phyloP scores from a whole-genome alignment of 2,329 filamentous ascomycete species.

The Botrytis porri region DNA sequence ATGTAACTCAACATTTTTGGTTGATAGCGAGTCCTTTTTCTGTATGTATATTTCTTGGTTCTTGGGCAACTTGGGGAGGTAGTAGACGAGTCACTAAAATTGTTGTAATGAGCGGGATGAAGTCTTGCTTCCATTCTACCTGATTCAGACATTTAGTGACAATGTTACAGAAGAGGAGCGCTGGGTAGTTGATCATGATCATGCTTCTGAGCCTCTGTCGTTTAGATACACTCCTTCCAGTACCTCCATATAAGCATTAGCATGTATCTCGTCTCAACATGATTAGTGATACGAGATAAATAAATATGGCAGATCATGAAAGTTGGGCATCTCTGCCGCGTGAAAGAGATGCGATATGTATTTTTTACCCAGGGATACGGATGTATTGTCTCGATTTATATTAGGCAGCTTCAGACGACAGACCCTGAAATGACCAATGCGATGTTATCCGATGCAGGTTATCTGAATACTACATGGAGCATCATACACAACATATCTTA shows the following conservation, averaged over 20 bases:
- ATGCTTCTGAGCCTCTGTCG: not conserved
- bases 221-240: not conserved
- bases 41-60: not conserved
- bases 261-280: not conserved
- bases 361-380: not conserved
- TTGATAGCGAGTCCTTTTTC: not conserved
- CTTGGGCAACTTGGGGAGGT: not conserved
- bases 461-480: not conserved
- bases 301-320: not conserved
- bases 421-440: not conserved
- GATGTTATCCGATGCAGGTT: not conserved
- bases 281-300: not conserved
- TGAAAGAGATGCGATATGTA: not conserved
- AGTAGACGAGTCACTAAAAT: not conserved
- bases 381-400: not conserved
- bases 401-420: not conserved
- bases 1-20: not conserved
- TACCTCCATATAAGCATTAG: not conserved
- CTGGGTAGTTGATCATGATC: not conserved
- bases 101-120: not conserved
- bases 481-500: not conserved
- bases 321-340: not conserved
- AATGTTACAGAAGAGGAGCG: not conserved
- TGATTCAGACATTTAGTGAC: not conserved
- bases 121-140: not conserved